Evolutionary conservation across 208 protist species (phyloP), one percentile per base, ranked within the genome.

Genomic region (Naegleria lovaniensis): DNA sequence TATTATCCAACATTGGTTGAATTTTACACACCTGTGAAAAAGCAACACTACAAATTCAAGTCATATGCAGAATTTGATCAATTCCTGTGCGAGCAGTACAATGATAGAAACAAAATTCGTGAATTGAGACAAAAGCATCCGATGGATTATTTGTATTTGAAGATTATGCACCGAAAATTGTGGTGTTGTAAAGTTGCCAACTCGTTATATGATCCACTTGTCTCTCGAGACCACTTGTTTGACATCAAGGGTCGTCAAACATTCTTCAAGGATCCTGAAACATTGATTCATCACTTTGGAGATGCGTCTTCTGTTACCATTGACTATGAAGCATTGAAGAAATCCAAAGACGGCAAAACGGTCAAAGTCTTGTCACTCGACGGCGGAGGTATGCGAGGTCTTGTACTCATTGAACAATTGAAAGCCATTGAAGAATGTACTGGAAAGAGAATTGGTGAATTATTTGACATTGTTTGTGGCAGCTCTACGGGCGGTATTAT

Each of bases 391-490:
- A 87, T 92, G 13, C 22, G 90, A 41, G 91, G 91, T 59, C 22
- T 92, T 7, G 90, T 92, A 41, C 51, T 92, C 33, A 22, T 92
- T n/a, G 51, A 91, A 48, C 22, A 51, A 55, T 79, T 79, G n/a
- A 79, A 36, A 13, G 67, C 16, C 9, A 91, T 92, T n/a, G 91
- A 92, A 67, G 39, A 92, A 90, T 6, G 29, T 33, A 90, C 76
- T 58, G 87, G 91, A 40, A 83, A 85, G 29, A 51, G 51, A 67
- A 55, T 85, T n/a, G 5, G 36, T 76, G 91, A 92, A 43, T 7
- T 92, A 58, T 92, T 92, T 79, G 91, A 92, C 29, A 22, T 92
- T 0, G 40, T 92, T 43, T 29, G 11, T n/a, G 91, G 91, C 15
- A 92, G 67, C 5, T 90, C 67, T 29, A 92, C 91, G 0, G 91